phyloP scores from a whole-genome alignment of 78 protist genomes.

The Blattamonas nauphoetae region DNA sequence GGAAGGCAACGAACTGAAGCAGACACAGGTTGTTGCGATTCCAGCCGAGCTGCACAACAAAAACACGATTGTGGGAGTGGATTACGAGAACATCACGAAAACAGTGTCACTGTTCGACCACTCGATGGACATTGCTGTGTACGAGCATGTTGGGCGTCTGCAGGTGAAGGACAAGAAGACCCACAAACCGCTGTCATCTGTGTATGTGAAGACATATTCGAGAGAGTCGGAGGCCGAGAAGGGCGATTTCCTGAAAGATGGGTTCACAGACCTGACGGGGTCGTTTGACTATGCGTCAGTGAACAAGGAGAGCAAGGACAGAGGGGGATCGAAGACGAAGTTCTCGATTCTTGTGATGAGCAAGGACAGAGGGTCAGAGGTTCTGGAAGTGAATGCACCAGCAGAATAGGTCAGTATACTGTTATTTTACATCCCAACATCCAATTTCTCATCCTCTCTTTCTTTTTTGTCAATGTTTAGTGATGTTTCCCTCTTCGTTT shows the following conservation, averaged over 20 bases:
- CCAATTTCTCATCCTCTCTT: too few relatives aligned
- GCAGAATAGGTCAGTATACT: too few relatives aligned
- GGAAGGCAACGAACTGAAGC: background rate
- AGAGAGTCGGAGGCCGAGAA: background rate
- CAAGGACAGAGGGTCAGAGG: background rate
- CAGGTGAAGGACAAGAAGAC: background rate
- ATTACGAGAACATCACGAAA: background rate
- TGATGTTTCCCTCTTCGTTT: too few relatives aligned
- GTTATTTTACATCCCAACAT: too few relatives aligned
- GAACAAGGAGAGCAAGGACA: background rate
- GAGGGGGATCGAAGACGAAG: background rate
- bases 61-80: background rate
- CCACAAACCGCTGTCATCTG: background rate
- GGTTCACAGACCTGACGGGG: background rate
- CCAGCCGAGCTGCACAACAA: background rate
- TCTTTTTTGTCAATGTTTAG: too few relatives aligned
- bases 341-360: background rate
- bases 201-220: background rate
- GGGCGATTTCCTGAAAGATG: background rate
- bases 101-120: background rate
- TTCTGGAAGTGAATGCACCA: background rate
- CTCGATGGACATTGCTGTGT: background rate
- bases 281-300: background rate
- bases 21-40: background rate
- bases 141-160: background rate